A percentile compares a stretch with the other conserved stretches of the same genome.
Evolutionary conservation across 208 protist species (phyloP).

Genomic region (Leishmania amazonensis): DNA sequence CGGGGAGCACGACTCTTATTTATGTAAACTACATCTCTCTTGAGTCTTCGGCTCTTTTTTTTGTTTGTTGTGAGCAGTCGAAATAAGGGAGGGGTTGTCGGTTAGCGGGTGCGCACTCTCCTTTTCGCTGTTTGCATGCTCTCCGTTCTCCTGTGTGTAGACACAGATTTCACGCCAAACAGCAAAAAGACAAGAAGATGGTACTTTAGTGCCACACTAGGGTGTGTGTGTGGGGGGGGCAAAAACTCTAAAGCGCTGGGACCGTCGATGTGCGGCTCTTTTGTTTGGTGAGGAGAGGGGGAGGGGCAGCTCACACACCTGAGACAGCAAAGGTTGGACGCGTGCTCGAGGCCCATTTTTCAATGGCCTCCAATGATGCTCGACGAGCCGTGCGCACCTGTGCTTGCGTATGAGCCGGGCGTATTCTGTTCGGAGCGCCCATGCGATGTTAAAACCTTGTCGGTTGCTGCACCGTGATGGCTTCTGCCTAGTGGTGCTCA

Average conservation of each 20-base stretch:
- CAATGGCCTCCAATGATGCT: background rate
- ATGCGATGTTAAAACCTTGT: background rate
- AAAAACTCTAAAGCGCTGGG: background rate
- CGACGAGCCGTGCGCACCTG: background rate
- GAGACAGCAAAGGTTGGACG: background rate
- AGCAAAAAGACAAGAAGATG: background rate
- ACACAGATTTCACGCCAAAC: background rate
- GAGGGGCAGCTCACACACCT: background rate
- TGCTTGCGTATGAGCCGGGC: background rate
- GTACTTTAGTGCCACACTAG: background rate
- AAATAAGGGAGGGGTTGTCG: background rate
- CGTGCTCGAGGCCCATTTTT: background rate
- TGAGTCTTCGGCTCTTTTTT: too few relatives aligned
- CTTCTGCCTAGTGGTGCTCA: background rate
- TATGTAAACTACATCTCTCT: constrained; percentile 4
- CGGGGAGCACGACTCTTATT: background rate
- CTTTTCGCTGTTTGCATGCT: background rate
- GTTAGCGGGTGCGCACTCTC: background rate
- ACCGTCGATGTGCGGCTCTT: background rate
- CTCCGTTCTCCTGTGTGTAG: background rate
- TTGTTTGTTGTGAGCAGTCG: background rate
- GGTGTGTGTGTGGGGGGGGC: background rate
- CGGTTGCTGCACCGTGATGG: background rate
- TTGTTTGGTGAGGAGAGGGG: background rate
- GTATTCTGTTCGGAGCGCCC: background rate